A percentile compares a stretch with the other conserved stretches of the same genome.
phyloP scores from a whole-genome alignment of 306 rosid genomes.

The Herpetospermum pedunculosum region DNA sequence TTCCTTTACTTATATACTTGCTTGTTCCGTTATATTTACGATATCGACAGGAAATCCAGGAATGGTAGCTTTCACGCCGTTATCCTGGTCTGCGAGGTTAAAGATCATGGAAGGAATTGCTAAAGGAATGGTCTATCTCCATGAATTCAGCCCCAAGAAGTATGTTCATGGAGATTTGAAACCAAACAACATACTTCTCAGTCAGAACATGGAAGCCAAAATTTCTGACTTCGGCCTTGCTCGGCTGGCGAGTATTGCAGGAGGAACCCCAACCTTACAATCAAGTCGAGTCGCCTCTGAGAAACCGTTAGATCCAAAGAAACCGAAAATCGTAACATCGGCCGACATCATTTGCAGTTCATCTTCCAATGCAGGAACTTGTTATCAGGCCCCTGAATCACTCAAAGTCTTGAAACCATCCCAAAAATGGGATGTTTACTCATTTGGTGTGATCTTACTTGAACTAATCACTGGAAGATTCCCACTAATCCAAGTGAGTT shows the following conservation, averaged over 20 bases:
- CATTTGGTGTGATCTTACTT: slow-evolving; percentile 79
- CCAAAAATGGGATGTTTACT: slow-evolving; percentile 95
- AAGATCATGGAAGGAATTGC: slow-evolving; percentile 78
- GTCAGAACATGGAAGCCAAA: slow-evolving; percentile 61
- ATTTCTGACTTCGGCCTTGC: slow-evolving; percentile 92
- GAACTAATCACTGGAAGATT: slow-evolving; percentile 81
- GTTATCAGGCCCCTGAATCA: slow-evolving; percentile 85
- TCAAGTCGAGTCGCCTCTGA: slow-evolving; percentile 45
- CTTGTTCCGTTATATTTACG: not conserved
- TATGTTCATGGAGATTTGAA: slow-evolving; percentile 96
- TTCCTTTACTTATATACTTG: not conserved
- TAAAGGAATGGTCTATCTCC: slow-evolving; percentile 75
- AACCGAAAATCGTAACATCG: slow-evolving; percentile 37
- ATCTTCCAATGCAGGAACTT: slow-evolving; percentile 29
- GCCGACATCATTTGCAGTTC: slow-evolving; percentile 19
- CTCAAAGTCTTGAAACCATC: slow-evolving; percentile 82
- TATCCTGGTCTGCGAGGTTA: slow-evolving; percentile 55
- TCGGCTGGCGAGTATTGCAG: slow-evolving; percentile 88
- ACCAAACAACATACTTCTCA: slow-evolving; percentile 77
- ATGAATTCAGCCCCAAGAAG: slow-evolving; percentile 90
- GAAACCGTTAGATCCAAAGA: slow-evolving; percentile 47
- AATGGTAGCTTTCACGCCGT: slow-evolving; percentile 37
- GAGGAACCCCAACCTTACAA: slow-evolving; percentile 69
- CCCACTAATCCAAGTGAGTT: slow-evolving; percentile 65
- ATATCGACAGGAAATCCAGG: slow-evolving; percentile 60